Conservation (phyloP, 2,329 filamentous ascomycete species). For the Emergomyces africanus region DNA sequence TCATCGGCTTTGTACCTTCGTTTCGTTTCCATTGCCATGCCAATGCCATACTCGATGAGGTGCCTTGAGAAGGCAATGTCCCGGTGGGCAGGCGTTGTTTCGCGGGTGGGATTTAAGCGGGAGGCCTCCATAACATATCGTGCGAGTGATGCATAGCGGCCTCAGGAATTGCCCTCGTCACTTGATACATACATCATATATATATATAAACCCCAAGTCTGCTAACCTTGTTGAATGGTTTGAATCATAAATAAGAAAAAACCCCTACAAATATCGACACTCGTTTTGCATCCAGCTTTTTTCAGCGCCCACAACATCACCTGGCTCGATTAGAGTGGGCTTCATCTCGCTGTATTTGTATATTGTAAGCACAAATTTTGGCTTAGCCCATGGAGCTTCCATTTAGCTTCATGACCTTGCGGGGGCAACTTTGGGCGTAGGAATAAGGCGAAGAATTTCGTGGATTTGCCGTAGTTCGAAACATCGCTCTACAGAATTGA, state of each 20-base stretch:
- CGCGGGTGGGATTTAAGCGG: constrained; percentile 43
- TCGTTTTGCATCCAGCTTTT: constrained; percentile 24
- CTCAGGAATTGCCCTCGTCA: too few species aligned
- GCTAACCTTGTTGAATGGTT: too few species aligned
- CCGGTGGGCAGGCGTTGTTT: constrained; percentile 43
- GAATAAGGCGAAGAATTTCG: not conserved
- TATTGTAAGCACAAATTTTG: constrained; percentile 25
- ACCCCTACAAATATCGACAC: constrained; percentile 31
- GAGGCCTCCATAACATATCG: constrained; percentile 25
- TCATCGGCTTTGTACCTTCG: too few species aligned
- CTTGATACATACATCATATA: not conserved
- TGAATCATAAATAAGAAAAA: not conserved
- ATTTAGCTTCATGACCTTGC: constrained; percentile 36
- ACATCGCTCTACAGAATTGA: not conserved
- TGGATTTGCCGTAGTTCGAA: not conserved
- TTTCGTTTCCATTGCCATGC: constrained; percentile 40
- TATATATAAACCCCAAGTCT: not conserved
- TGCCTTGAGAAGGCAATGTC: constrained; percentile 45
- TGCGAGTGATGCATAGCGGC: too few species aligned
- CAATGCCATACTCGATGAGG: constrained; percentile 32
- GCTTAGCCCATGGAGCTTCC: constrained; percentile 37
- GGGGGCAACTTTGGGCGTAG: too few species aligned
- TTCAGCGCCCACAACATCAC: constrained; percentile 24
- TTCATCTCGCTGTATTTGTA: constrained; percentile 26
- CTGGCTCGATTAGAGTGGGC: constrained; percentile 27